These are phyloP conservation scores for Termitomyces sp. DNA, from an alignment of 768 basidiomycete species.

Conservation along the genomic window DNA sequence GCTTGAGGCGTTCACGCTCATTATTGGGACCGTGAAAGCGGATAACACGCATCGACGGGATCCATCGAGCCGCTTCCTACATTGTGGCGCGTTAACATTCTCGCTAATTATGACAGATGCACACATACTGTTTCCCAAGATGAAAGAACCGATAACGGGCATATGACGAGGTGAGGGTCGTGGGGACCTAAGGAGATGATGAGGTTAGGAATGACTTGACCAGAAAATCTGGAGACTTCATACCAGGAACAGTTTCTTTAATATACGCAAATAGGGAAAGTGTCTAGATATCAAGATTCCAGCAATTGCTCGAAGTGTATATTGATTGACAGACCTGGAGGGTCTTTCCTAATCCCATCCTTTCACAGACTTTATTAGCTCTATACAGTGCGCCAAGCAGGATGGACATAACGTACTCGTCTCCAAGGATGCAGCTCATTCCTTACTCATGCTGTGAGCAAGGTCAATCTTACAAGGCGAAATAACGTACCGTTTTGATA, in stretches of 20 bases:
- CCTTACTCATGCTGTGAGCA: slow-evolving; percentile 23
- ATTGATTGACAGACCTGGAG: slow-evolving; percentile 35
- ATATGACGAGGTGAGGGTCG: slow-evolving; percentile 68
- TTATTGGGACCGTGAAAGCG: slow-evolving; percentile 56
- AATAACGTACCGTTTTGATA: slow-evolving; percentile 52
- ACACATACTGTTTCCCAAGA: slow-evolving; percentile 47
- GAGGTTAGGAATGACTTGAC: not conserved
- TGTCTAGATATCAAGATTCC: slow-evolving; percentile 26
- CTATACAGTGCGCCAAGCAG: not conserved
- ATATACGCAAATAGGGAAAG: slow-evolving; percentile 65
- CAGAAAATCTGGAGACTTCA: not conserved
- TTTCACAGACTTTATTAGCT: slow-evolving; percentile 12
- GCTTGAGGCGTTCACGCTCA: slow-evolving; percentile 54
- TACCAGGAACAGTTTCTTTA: slow-evolving; percentile 44
- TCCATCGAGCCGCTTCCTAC: slow-evolving; percentile 51
- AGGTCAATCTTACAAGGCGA: not conserved
- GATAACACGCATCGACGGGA: slow-evolving; percentile 44
- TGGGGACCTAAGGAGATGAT: slow-evolving; percentile 21
- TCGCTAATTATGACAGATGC: not conserved
- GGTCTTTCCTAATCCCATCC: slow-evolving; percentile 66
- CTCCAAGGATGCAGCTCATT: slow-evolving; percentile 69
- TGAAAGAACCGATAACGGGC: slow-evolving; percentile 63
- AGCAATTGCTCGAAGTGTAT: not conserved
- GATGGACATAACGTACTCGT: slow-evolving; percentile 39
- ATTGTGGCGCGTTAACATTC: not conserved